Evolutionary conservation across 2,329 filamentous ascomycete species (phyloP), one percentile per base, ranked within the genome.

Genomic region (Beauveria varroae): DNA sequence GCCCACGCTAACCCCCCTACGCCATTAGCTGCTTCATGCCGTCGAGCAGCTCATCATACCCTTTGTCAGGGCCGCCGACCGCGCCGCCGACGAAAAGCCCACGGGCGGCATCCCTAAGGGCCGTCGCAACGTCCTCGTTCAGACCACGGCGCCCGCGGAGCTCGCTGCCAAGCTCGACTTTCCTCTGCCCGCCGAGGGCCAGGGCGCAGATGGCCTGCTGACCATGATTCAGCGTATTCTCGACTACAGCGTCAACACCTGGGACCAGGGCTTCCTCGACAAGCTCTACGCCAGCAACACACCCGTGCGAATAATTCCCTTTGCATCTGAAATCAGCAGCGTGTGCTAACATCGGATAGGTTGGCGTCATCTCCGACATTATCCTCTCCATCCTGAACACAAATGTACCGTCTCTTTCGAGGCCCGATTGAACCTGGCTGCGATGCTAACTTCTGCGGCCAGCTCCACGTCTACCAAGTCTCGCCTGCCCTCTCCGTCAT

Each of bases 211-310:
- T 49, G 93, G 93, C 0, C 77, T 97, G 37, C 77, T 96, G 30
- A 80, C 85, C 40, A 84, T 85, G 3, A 81, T 96, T 51, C 78
- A 86, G 66, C 83, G 86, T 63, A 80, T 97, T 22, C 79, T 98
- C 47, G 81, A 84, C 65, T 92, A 96, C 74, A 95, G 89, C 69
- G 93, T 98, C 70, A 99, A 99, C 76, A 97, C 93, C n/a, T 98
- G 93, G 90, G 90, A 96, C 70, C 93, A 96, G 74, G 93, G 93
- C 12, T 99, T 98, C 75, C 76, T 98, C 70, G 93, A 97, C 76
- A 98, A 99, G 77, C 80, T 98, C 20, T 98, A 97, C 74, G 86
- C 89, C n/a, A 88, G 88, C 65, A 96, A 91, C 44, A 95, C 95
- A 70, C 88, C 93, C 47, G 87, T 88, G 70, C 74, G 18, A 9